Evolutionary conservation across 2,329 filamentous ascomycete genomes (phyloP), one percentile per base, ranked within the genome.

Genomic region (Alternaria solani): DNA sequence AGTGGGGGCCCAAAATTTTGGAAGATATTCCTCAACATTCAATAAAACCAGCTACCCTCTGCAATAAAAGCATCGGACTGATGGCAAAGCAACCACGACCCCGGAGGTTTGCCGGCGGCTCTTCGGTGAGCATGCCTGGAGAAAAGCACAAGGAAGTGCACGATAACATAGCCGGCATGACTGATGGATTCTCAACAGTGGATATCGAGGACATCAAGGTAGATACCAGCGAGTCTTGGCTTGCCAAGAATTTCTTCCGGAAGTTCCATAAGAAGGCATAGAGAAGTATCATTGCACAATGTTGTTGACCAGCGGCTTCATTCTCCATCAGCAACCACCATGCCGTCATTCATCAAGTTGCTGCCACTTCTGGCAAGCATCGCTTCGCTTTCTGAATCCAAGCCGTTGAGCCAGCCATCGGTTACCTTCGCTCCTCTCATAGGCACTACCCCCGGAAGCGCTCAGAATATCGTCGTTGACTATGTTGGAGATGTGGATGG

Each of bases 401-500:
- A 49, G 2, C 46, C 32, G n/a, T 5, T 49, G 16, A 38, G 16
- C 32, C 46, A 49, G 14, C 46, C 46, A 5, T 36, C 46, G 5
- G 20, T 49, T 32, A n/a, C 36, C 30, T 49, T 49, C 20, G 46
- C 46, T 26, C 46, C 46, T 18, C 5, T 49, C 0, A 14, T n/a
- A 36, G 23, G 46, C 23, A 9, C 46, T 26, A 18, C 32, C 1
- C 46, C 46, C 1, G 46, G 30, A 38, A 49, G 32, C 32, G 46
- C 46, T 1, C 65, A 63, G 26, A 73, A 70, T 36, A 60, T 73
- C 25, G 64, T 69, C 16, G 56, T 71, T 14, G 47, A 36, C 18
- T 73, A 69, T 30, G 53, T 49, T 48, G 42, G 59, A 6, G 58
- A 65, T 18, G n/a, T 70, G 7, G 54, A 67, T 26, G 70, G 70